Evolutionary conservation across 208 protist species (phyloP).

Genomic region (Leishmania martiniquensis): DNA sequence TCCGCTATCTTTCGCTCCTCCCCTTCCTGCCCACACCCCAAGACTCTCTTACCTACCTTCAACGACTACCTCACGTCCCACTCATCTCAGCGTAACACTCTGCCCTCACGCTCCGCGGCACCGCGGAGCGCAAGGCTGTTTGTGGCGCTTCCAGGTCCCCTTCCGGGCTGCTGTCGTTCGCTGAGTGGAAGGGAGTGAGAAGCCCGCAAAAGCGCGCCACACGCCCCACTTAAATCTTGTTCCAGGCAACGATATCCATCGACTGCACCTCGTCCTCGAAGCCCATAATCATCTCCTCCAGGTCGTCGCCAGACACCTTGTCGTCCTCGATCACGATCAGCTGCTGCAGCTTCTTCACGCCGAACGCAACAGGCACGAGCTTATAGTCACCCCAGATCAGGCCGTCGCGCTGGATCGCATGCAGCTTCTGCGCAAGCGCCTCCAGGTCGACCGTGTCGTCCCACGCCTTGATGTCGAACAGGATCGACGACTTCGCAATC

Average conservation of each 20-base stretch:
- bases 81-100: neutral
- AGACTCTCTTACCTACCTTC: neutral
- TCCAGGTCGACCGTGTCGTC: slow-evolving; percentile 92
- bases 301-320: slow-evolving; percentile 93
- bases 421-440: slow-evolving; percentile 85
- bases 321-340: slow-evolving; percentile 95
- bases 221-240: slow-evolving; percentile 91
- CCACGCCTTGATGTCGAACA: slow-evolving; percentile 95
- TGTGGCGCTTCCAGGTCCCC: neutral
- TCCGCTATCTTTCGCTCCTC: neutral
- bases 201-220: neutral
- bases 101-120: too few species aligned
- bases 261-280: slow-evolving; percentile 96
- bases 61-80: neutral
- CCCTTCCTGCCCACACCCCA: neutral
- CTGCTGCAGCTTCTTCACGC: slow-evolving; percentile 97
- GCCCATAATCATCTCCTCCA: slow-evolving; percentile 93
- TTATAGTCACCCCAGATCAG: slow-evolving; percentile 94
- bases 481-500: slow-evolving; percentile 91
- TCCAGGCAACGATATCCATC: slow-evolving; percentile 96
- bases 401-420: slow-evolving; percentile 86
- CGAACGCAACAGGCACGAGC: slow-evolving; percentile 93
- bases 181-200: neutral
- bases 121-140: neutral
- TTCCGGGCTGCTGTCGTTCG: neutral